Evolutionary conservation across 2,329 filamentous ascomycete species (phyloP).

Genomic region (Tolypocladium tropicale): DNA sequence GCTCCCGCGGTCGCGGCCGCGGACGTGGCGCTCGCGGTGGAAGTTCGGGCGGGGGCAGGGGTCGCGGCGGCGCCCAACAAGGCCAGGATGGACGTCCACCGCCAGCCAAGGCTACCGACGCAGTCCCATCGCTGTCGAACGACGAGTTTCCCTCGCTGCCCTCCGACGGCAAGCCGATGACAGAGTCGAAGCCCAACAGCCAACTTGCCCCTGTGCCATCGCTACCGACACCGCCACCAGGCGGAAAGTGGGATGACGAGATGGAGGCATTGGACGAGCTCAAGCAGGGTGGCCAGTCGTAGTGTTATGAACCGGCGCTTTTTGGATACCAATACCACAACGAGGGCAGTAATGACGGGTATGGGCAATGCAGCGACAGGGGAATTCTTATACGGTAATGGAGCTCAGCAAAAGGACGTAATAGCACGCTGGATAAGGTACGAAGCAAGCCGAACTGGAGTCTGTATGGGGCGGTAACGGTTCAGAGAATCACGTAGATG

Average conservation of each 20-base stretch:
- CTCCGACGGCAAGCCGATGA: slow-evolving; percentile 13
- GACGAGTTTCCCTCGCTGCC: slow-evolving; percentile 28
- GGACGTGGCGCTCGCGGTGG: slow-evolving; percentile 20
- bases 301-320: neutral
- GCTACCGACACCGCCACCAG: slow-evolving; percentile 17
- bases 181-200: slow-evolving; percentile 5
- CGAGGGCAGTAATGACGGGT: neutral
- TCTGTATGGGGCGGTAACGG: too few relatives aligned
- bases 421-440: neutral
- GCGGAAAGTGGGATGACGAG: slow-evolving; percentile 47
- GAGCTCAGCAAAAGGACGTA: neutral
- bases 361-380: neutral
- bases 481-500: neutral
- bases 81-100: slow-evolving; percentile 8
- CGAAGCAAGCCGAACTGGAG: neutral
- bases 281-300: slow-evolving; percentile 8
- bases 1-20: slow-evolving; percentile 19
- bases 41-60: slow-evolving; percentile 24
- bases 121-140: slow-evolving; percentile 12
- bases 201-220: slow-evolving; percentile 6
- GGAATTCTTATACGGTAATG: neutral
- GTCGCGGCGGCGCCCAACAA: slow-evolving; percentile 12
- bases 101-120: neutral
- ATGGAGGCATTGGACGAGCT: slow-evolving; percentile 39
- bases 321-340: neutral